A percentile compares a stretch with the other conserved stretches of the same genome.
Evolutionary conservation across 2,329 filamentous ascomycete genomes (phyloP).

Genomic region (Cryphonectria radicalis): DNA sequence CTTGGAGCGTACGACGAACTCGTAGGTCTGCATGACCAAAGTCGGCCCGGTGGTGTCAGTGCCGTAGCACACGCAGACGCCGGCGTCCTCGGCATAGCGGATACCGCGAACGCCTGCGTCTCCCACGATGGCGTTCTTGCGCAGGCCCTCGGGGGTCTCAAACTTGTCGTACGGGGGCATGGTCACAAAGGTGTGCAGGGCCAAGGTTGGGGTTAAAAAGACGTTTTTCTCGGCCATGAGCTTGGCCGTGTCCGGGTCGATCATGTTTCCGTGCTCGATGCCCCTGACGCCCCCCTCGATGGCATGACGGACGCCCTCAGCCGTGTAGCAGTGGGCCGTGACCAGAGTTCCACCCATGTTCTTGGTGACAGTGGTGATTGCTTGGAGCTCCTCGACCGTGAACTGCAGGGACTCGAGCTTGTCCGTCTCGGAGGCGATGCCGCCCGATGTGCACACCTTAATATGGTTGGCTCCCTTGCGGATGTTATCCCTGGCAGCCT

Average conservation of each 20-base stretch:
- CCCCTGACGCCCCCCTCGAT: constrained; percentile 54
- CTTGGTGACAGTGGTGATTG: constrained; percentile 51
- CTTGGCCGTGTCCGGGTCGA: constrained; percentile 42
- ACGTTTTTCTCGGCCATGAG: constrained; percentile 51
- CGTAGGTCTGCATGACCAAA: constrained; percentile 21
- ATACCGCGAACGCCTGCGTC: constrained; percentile 5
- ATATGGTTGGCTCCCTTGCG: constrained; percentile 62
- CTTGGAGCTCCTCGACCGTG: constrained; percentile 54
- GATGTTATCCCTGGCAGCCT: constrained; percentile 56
- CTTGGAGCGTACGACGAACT: constrained; percentile 23
- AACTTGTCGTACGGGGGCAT: constrained; percentile 31
- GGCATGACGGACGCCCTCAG: constrained; percentile 50
- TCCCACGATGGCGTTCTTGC: constrained; percentile 23
- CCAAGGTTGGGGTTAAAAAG: constrained; percentile 53
- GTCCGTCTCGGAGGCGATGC: constrained; percentile 60
- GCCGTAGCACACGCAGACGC: constrained; percentile 23
- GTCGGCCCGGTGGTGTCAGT: constrained; percentile 19
- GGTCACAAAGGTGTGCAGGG: constrained; percentile 46
- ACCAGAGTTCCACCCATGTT: constrained; percentile 50
- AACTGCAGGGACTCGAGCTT: constrained; percentile 58
- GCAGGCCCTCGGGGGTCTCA: constrained; percentile 6
- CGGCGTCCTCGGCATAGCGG: constrained; percentile 16
- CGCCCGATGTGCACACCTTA: constrained; percentile 64
- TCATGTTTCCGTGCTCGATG: constrained; percentile 47
- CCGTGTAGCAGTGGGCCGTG: constrained; percentile 56